phyloP scores from a whole-genome alignment of 768 basidiomycete genomes.

The Suillus subalutaceus region DNA sequence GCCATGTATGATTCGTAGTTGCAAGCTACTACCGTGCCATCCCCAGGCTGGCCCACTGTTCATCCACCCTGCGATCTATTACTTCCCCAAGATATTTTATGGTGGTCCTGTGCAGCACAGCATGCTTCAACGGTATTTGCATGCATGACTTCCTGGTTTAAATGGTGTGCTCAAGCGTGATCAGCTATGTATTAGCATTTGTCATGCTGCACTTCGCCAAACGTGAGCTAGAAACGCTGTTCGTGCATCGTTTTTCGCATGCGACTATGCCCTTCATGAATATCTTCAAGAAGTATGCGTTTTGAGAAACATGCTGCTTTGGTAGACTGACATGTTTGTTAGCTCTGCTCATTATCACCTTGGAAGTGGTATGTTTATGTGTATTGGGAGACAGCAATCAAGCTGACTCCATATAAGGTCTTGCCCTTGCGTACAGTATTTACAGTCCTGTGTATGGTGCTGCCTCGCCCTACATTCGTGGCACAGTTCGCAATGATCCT shows the following conservation, averaged over 20 bases:
- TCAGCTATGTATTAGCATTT: constrained; percentile 69
- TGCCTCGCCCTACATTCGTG: constrained; percentile 59
- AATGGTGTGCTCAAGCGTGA: constrained; percentile 14
- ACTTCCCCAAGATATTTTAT: constrained; percentile 72
- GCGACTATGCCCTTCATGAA: constrained; percentile 89
- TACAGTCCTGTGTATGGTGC: constrained; percentile 83
- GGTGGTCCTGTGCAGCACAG: constrained; percentile 73
- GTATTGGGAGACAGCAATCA: neutral
- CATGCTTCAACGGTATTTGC: constrained; percentile 68
- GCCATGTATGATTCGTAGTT: constrained; percentile 17
- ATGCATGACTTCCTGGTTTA: neutral
- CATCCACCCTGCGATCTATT: constrained; percentile 85
- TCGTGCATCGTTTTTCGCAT: constrained; percentile 94
- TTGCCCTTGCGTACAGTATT: constrained; percentile 77
- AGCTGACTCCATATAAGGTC: constrained; percentile 43
- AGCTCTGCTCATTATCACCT: constrained; percentile 93
- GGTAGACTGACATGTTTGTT: constrained; percentile 11
- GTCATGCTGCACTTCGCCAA: constrained; percentile 89
- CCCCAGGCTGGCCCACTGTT: constrained; percentile 81
- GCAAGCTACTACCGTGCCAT: constrained; percentile 10
- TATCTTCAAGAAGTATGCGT: constrained; percentile 87
- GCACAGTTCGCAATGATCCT: constrained; percentile 65
- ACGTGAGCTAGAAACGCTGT: constrained; percentile 90
- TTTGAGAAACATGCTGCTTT: neutral
- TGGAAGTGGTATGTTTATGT: constrained; percentile 53